Evolutionary conservation across 805 yeast genomes (phyloP).

Genomic region (Schwanniomyces vanrijiae): DNA sequence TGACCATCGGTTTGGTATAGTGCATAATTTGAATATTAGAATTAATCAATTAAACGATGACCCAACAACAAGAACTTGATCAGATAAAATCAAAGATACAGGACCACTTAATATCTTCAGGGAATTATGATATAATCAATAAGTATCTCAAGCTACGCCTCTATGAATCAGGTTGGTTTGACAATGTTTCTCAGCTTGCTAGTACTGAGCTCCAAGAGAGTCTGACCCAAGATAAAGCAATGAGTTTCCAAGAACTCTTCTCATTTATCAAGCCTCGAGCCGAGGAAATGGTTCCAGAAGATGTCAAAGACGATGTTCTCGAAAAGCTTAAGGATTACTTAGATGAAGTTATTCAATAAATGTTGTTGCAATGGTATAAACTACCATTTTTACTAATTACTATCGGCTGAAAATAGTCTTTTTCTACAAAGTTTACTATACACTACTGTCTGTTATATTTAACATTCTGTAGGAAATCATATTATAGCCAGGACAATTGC

Average conservation of each 20-base stretch:
- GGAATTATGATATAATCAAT: conserved; percentile 77
- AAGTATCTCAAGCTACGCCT: conserved; percentile 61
- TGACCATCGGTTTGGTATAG: background rate
- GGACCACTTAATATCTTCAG: conserved; percentile 68
- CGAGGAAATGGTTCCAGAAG: conserved; percentile 65
- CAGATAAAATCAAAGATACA: conserved; percentile 63
- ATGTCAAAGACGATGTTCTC: conserved; percentile 60
- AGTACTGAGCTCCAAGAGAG: conserved; percentile 41
- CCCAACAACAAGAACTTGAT: conserved; percentile 35
- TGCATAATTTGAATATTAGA: background rate
- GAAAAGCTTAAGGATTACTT: conserved; percentile 59
- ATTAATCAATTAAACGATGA: conserved; percentile 10
- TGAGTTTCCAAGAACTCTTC: conserved; percentile 54
- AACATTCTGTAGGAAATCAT: too few species aligned
- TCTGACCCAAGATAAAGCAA: conserved; percentile 13
- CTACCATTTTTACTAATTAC: too few species aligned
- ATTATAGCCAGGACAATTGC: too few species aligned
- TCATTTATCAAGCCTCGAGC: conserved; percentile 64
- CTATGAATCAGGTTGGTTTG: conserved; percentile 84
- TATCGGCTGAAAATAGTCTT: background rate
- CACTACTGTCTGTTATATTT: too few species aligned
- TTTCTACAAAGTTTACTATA: too few species aligned
- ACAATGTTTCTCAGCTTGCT: conserved; percentile 64
- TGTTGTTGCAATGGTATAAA: too few species aligned
- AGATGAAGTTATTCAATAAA: conserved; percentile 39